Conservation (phyloP, 1,139 yeast genomes). For the Kurtzmaniella quercitrusa region DNA sequence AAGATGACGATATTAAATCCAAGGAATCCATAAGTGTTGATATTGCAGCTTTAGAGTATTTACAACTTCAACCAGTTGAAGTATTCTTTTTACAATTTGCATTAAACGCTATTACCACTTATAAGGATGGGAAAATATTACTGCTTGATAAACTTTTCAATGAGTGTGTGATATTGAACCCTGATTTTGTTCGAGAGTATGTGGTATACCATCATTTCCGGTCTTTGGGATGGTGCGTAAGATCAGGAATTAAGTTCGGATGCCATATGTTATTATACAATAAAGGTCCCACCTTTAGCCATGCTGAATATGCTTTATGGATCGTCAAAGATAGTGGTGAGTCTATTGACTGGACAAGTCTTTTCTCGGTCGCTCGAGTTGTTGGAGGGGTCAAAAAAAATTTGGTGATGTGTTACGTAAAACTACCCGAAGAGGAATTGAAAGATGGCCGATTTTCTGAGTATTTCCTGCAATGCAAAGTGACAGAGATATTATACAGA, state of each 20-base stretch:
- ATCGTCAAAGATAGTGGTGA: constrained; percentile 33
- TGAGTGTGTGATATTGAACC: constrained; percentile 12
- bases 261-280: constrained; percentile 76
- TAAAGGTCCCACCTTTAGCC: constrained; percentile 93
- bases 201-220: constrained; percentile 83
- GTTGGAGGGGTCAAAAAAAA: constrained; percentile 84
- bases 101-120: constrained; percentile 35
- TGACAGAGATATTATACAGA: constrained; percentile 64
- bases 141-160: constrained; percentile 24
- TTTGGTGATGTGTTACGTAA: constrained; percentile 65
- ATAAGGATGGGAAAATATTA: constrained; percentile 7
- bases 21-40: background rate
- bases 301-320: constrained; percentile 78
- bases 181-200: constrained; percentile 51
- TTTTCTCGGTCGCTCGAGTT: constrained; percentile 70
- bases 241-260: constrained; percentile 90
- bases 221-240: constrained; percentile 91
- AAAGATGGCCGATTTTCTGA: constrained; percentile 17
- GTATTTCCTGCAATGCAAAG: constrained; percentile 33
- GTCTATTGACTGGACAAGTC: constrained; percentile 53
- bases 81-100: constrained; percentile 60
- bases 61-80: constrained; percentile 77
- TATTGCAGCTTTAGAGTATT: constrained; percentile 48
- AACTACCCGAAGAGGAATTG: constrained; percentile 38
- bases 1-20: background rate